phyloP scores from a whole-genome alignment of 306 rosid species.

The Cajanus cajan region DNA sequence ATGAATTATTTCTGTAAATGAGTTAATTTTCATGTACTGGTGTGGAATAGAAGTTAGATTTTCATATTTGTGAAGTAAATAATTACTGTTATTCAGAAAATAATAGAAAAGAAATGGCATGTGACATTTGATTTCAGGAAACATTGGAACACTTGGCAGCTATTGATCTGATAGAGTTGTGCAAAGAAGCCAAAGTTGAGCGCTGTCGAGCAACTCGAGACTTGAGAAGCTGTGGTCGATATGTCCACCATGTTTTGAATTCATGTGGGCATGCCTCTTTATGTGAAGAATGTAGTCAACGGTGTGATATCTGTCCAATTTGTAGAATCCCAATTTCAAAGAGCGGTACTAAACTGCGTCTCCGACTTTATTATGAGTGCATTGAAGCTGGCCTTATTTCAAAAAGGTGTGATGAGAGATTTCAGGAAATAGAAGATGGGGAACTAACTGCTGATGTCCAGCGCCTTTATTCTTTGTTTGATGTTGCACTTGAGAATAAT shows the following conservation, averaged over 20 bases:
- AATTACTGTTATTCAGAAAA: neutral
- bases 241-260: conserved; percentile 65
- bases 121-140: conserved; percentile 53
- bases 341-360: conserved; percentile 51
- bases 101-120: conserved; percentile 4
- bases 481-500: conserved; percentile 97
- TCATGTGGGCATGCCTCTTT: conserved; percentile 95
- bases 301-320: conserved; percentile 88
- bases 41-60: conserved; percentile 1
- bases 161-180: conserved; percentile 76
- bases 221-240: conserved; percentile 94
- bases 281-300: conserved; percentile 90
- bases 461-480: conserved; percentile 82
- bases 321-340: conserved; percentile 76
- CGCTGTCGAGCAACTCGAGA: conserved; percentile 95
- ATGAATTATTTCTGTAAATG: neutral
- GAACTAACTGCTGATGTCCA: conserved; percentile 77
- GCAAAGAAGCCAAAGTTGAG: conserved; percentile 95
- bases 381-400: conserved; percentile 85
- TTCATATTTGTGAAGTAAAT: neutral
- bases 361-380: conserved; percentile 81
- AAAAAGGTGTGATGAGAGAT: conserved; percentile 72
- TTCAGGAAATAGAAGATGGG: conserved; percentile 75
- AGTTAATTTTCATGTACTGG: neutral
- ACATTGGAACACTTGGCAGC: conserved; percentile 88